Base-by-base conservation (phyloP, 2,329 filamentous ascomycete genomes). In the Pseudogymnoascus verrucosus region DNA sequence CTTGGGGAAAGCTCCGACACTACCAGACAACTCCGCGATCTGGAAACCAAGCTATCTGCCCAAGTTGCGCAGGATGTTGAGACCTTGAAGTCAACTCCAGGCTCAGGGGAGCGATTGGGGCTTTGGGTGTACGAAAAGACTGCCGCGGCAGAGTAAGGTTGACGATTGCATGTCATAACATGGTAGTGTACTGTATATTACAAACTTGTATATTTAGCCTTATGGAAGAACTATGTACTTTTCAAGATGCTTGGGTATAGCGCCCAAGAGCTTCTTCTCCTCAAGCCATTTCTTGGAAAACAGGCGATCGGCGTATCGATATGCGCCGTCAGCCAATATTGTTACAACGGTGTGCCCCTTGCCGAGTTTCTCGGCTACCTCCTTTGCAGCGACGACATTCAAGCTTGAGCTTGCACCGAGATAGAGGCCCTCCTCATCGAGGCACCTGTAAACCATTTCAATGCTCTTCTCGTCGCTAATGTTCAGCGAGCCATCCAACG, bases 381-480 rank as follows among this genome's bases (percentile, higher is more conserved):
- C 91, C 78, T 93, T 91, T 14, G 95, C 95, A 1, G 95, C 95
- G 5, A 93, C 95, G 12, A 99, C 95, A 74, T 99, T 99, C 71
- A 99, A 80, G 65, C 91, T 90, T 23, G 91, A 96, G 78, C 91
- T 96, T 39, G 95, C 95, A 67, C 95, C 95, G 1, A 99, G 82
- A 75, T 99, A 99, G 61, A 99, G 78, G 1, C 95, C 95, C 75
- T 99, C 95, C 77, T 98, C 92, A 72, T 98, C 93, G 67, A 99
- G 80, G 73, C 93, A 96, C 68, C 93, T 82, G 79, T 98, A 99
- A 51, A 99, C 91, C 95, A 97, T 98, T 77, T 90, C 91, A 69
- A 99, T 93, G 71, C 88, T 96, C 84, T 96, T 93, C 79, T 95
- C 92, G 74, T 99, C 95, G 66, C 86, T 83, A 69, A 99, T 91